A percentile compares a stretch with the other conserved stretches of the same genome.
phyloP scores from a whole-genome alignment of 441 rosid species.

The Erodium texanum region DNA sequence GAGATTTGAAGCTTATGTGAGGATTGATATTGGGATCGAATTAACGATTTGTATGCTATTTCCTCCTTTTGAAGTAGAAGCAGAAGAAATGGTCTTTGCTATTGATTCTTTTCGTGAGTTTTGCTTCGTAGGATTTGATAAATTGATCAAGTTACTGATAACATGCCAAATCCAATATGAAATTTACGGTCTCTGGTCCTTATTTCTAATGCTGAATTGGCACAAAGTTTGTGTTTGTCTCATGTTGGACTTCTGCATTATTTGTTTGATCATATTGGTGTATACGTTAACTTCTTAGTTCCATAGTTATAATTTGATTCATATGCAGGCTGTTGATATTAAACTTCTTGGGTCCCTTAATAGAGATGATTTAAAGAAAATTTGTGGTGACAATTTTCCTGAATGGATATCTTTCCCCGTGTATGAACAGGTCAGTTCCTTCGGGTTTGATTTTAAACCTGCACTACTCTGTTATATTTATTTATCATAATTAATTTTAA shows the following conservation, averaged over 20 bases:
- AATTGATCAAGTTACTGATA: no score
- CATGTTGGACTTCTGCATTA: neutral
- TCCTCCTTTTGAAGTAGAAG: neutral
- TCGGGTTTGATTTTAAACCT: neutral
- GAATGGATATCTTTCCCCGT: conserved; percentile 96
- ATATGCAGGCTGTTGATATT: conserved; percentile 71
- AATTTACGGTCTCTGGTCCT: neutral
- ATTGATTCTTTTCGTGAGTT: neutral
- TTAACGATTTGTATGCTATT: neutral
- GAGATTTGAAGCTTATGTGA: neutral
- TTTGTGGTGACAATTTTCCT: conserved; percentile 89
- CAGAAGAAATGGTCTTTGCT: neutral
- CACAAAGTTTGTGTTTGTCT: neutral
- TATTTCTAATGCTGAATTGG: neutral
- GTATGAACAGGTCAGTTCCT: conserved; percentile 66
- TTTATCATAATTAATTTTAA: neutral
- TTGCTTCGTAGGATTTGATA: neutral
- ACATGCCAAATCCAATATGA: no score
- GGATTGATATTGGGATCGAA: neutral
- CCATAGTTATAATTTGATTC: neutral
- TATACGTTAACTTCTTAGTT: neutral
- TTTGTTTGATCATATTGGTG: neutral
- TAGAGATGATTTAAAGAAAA: conserved; percentile 88
- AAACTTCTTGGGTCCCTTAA: conserved; percentile 74
- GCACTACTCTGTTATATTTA: neutral